Percentiles rank a stretch among this genome's conserved stretches.
These are phyloP conservation scores for Cyberlindnera sargentensis DNA, from an alignment of 805 yeast species.

Conservation along the genomic window DNA sequence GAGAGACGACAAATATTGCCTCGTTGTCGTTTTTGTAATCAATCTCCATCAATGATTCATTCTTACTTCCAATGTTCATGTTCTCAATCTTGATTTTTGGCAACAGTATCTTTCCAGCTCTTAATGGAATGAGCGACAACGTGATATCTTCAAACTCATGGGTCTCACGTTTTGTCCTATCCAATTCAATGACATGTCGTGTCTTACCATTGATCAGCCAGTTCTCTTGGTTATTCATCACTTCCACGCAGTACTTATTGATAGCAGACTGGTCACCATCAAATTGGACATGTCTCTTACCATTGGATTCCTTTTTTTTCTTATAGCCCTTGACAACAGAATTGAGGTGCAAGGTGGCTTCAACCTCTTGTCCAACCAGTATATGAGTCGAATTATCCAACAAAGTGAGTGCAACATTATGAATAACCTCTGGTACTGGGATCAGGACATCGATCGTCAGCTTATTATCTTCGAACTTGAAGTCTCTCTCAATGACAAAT, in stretches of 20 bases:
- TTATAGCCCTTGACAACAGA: conserved; percentile 27
- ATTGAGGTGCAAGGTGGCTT: conserved; percentile 29
- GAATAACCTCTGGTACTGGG: conserved; percentile 55
- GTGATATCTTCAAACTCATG: conserved; percentile 18
- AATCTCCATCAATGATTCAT: conserved; percentile 43
- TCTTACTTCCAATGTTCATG: conserved; percentile 23
- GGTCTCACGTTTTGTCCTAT: conserved; percentile 11
- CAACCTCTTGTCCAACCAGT: conserved; percentile 59
- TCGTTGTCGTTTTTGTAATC: conserved; percentile 66
- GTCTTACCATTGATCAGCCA: conserved; percentile 81
- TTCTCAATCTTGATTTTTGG: conserved; percentile 52
- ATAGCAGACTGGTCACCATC: conserved; percentile 12
- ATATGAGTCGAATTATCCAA: conserved; percentile 34
- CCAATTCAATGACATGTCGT: conserved; percentile 41
- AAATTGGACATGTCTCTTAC: conserved; percentile 18
- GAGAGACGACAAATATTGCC: conserved; percentile 64
- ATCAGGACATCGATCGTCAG: conserved; percentile 52
- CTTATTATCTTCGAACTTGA: conserved; percentile 3
- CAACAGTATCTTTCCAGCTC: conserved; percentile 61
- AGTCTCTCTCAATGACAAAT: neutral
- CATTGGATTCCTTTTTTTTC: conserved; percentile 1
- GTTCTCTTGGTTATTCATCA: conserved; percentile 49
- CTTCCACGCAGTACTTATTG: conserved; percentile 37
- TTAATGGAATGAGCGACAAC: conserved; percentile 62
- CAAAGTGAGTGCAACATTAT: conserved; percentile 40